Evolutionary conservation across 495 filamentous ascomycete genomes (phyloP).

Genomic region (Penicillium soppii): DNA sequence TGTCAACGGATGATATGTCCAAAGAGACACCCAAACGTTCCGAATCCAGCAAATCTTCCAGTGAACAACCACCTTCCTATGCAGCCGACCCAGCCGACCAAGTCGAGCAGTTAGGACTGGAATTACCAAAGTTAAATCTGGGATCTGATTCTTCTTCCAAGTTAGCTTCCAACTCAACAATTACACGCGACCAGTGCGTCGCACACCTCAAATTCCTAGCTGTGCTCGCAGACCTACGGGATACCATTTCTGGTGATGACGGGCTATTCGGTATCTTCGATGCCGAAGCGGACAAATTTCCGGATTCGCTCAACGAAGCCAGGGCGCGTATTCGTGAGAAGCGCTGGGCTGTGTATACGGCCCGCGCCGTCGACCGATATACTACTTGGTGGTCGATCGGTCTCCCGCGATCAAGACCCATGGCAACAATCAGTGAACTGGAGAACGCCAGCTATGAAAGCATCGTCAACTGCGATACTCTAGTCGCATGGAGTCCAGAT

Average conservation of each 20-base stretch:
- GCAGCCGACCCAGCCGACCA: neutral
- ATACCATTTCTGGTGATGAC: slow-evolving; percentile 62
- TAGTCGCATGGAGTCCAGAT: slow-evolving; percentile 15
- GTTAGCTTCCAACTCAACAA: neutral
- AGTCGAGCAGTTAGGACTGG: slow-evolving; percentile 3
- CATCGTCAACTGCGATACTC: slow-evolving; percentile 10
- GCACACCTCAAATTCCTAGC: slow-evolving; percentile 77
- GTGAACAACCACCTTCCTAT: slow-evolving; percentile 22
- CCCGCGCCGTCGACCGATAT: slow-evolving; percentile 72
- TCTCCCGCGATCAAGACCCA: slow-evolving; percentile 19
- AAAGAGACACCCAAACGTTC: slow-evolving; percentile 4
- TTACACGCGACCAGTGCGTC: slow-evolving; percentile 49
- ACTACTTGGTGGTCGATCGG: slow-evolving; percentile 62
- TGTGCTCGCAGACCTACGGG: slow-evolving; percentile 65
- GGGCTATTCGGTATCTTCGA: slow-evolving; percentile 67
- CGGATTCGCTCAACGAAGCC: slow-evolving; percentile 13
- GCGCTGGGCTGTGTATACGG: slow-evolving; percentile 74
- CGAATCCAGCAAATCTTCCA: neutral
- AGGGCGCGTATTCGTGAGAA: slow-evolving; percentile 61
- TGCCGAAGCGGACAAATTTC: slow-evolving; percentile 30
- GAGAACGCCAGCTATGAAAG: slow-evolving; percentile 9
- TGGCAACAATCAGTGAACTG: slow-evolving; percentile 11
- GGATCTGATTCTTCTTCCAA: neutral
- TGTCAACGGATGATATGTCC: slow-evolving; percentile 15
- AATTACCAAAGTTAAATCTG: slow-evolving; percentile 19